Conservation (phyloP, 2,329 filamentous ascomycete species). For the Colletotrichum magnum region DNA sequence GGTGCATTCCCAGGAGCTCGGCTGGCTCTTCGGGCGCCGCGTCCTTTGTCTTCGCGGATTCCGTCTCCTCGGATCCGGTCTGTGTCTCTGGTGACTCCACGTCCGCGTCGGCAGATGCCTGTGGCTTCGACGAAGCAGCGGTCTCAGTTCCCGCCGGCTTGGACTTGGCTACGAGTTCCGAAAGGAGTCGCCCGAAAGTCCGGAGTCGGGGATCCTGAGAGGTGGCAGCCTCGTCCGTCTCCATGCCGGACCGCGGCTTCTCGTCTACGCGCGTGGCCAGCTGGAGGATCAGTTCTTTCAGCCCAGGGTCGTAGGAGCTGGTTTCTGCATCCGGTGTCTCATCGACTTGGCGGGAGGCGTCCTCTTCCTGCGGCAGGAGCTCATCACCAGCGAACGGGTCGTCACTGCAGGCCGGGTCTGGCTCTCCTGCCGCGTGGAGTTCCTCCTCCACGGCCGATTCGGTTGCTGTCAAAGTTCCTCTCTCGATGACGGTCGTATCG, state of each 20-base stretch:
- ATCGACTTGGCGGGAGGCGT: neutral
- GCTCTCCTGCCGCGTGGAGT: neutral
- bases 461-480: neutral
- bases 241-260: conserved; percentile 42
- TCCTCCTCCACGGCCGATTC: neutral
- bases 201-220: conserved; percentile 57
- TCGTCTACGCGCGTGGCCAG: conserved; percentile 63
- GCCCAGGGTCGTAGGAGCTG: conserved; percentile 38
- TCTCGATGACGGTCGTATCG: conserved; percentile 4
- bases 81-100: neutral
- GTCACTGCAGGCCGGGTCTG: neutral
- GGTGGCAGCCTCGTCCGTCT: conserved; percentile 43
- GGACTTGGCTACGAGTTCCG: conserved; percentile 57
- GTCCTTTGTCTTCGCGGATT: conserved; percentile 20
- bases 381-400: neutral
- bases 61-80: neutral
- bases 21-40: conserved; percentile 34
- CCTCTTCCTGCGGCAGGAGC: conserved; percentile 6
- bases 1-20: conserved; percentile 76
- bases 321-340: conserved; percentile 16
- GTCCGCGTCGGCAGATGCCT: neutral
- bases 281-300: conserved; percentile 67
- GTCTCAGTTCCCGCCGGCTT: conserved; percentile 4
- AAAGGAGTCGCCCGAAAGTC: conserved; percentile 66
- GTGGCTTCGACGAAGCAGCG: conserved; percentile 1